Percentiles rank a stretch among this genome's conserved stretches.
phyloP scores from a whole-genome alignment of 2,329 filamentous ascomycete genomes.

The Epichloe amarillans region DNA sequence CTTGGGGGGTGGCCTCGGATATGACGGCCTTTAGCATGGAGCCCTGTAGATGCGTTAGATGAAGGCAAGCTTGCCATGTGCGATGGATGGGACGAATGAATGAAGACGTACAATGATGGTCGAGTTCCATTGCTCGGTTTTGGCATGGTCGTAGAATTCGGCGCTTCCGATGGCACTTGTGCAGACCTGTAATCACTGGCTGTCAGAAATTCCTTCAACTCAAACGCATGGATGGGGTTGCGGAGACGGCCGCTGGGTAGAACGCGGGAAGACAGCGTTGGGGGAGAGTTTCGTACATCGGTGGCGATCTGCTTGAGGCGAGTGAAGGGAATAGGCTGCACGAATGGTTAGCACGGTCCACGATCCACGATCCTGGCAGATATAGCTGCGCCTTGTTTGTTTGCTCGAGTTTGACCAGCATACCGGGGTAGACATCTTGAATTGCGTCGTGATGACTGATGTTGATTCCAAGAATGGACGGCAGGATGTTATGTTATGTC shows the following conservation, averaged over 20 bases:
- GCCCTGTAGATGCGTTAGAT: constrained; percentile 36
- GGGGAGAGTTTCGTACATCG: constrained; percentile 45
- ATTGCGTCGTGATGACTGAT: constrained; percentile 3
- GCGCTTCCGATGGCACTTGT: constrained; percentile 59
- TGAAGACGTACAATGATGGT: constrained; percentile 65
- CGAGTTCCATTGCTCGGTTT: constrained; percentile 81
- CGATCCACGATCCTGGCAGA: background rate
- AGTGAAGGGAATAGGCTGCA: constrained; percentile 60
- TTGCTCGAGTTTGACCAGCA: background rate
- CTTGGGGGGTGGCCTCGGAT: constrained; percentile 53
- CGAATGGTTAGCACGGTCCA: background rate
- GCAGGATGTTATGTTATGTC: background rate
- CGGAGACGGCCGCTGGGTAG: background rate
- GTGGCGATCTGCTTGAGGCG: constrained; percentile 75
- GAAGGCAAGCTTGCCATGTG: background rate
- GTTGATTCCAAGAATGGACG: constrained; percentile 3
- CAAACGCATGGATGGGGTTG: background rate
- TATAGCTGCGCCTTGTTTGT: background rate
- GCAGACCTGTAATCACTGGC: constrained; percentile 53
- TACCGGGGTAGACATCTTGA: constrained; percentile 27
- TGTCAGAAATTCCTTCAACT: background rate
- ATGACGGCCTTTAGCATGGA: constrained; percentile 66
- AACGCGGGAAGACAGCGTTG: background rate
- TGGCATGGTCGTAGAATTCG: constrained; percentile 74
- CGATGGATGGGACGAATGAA: background rate